Percentiles rank a stretch among this genome's conserved stretches.
phyloP scores from a whole-genome alignment of 106 monocot genomes.

The Dendrobium huoshanense region DNA sequence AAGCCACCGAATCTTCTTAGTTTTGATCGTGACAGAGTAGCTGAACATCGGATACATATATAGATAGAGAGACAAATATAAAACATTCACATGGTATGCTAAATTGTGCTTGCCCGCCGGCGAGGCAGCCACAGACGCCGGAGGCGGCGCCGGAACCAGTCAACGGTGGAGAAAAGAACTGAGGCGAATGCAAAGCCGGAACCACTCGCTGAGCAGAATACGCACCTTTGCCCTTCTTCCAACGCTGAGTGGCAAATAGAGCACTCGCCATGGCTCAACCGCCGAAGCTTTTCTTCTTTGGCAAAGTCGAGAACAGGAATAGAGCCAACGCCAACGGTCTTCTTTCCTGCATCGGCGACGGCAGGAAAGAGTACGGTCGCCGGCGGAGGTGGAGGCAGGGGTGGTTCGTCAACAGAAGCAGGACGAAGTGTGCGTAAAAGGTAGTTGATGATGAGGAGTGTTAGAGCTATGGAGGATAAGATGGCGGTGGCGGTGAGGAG shows the following conservation, averaged over 20 bases:
- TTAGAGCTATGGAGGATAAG: constrained; percentile 3
- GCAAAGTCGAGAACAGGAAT: background rate
- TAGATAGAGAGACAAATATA: too few relatives aligned
- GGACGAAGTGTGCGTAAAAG: background rate
- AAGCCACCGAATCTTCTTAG: too few relatives aligned
- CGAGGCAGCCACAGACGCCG: too few relatives aligned
- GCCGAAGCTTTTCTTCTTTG: background rate
- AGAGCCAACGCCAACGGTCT: background rate
- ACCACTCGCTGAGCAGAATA: background rate
- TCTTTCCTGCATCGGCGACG: background rate
- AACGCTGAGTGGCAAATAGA: background rate
- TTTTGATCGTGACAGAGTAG: too few relatives aligned
- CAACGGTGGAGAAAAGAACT: too few relatives aligned
- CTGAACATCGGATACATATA: too few relatives aligned
- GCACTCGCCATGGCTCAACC: background rate
- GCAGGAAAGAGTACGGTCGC: background rate
- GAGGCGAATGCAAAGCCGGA: too few relatives aligned
- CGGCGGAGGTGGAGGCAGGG: background rate
- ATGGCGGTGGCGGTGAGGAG: background rate
- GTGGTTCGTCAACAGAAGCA: background rate
- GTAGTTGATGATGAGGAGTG: background rate
- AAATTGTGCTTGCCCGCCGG: too few relatives aligned
- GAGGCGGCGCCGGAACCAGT: too few relatives aligned
- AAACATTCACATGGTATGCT: too few relatives aligned
- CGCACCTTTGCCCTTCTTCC: background rate